These are phyloP conservation scores for Lanmaoa pseudosensibilis DNA, from an alignment of 768 basidiomycete species.

Conservation along the genomic window DNA sequence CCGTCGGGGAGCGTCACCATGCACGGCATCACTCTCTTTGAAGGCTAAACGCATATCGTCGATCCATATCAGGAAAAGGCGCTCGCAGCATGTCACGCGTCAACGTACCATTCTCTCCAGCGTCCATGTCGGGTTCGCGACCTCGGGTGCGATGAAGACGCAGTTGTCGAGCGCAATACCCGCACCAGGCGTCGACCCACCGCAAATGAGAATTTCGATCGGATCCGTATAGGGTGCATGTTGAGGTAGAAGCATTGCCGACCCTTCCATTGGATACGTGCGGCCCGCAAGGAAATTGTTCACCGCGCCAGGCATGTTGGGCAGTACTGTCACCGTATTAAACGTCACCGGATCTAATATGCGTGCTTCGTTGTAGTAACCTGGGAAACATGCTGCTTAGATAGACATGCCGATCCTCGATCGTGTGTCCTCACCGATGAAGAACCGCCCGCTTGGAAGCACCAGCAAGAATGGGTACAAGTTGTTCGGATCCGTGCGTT, in stretches of 20 bases:
- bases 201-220: slow-evolving; percentile 68
- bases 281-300: slow-evolving; percentile 71
- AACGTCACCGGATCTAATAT: slow-evolving; percentile 69
- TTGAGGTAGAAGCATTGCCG: slow-evolving; percentile 69
- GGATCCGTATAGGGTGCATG: slow-evolving; percentile 73
- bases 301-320: slow-evolving; percentile 75
- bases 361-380: slow-evolving; percentile 80
- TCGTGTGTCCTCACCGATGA: slow-evolving; percentile 55
- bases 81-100: not conserved
- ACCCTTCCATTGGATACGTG: slow-evolving; percentile 76
- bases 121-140: slow-evolving; percentile 58
- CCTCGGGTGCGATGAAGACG: slow-evolving; percentile 67
- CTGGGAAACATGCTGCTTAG: slow-evolving; percentile 33
- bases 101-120: slow-evolving; percentile 74
- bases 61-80: not conserved
- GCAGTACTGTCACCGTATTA: slow-evolving; percentile 55
- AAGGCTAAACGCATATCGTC: slow-evolving; percentile 46
- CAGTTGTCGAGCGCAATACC: slow-evolving; percentile 64
- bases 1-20: slow-evolving; percentile 61
- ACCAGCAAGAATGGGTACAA: slow-evolving; percentile 77
- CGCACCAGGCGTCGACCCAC: slow-evolving; percentile 66
- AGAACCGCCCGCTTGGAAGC: slow-evolving; percentile 67
- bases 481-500: slow-evolving; percentile 76
- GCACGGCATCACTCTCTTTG: slow-evolving; percentile 73
- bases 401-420: not conserved